Conservation (phyloP, 495 filamentous ascomycete species). For the Aspergillus homomorphus region DNA sequence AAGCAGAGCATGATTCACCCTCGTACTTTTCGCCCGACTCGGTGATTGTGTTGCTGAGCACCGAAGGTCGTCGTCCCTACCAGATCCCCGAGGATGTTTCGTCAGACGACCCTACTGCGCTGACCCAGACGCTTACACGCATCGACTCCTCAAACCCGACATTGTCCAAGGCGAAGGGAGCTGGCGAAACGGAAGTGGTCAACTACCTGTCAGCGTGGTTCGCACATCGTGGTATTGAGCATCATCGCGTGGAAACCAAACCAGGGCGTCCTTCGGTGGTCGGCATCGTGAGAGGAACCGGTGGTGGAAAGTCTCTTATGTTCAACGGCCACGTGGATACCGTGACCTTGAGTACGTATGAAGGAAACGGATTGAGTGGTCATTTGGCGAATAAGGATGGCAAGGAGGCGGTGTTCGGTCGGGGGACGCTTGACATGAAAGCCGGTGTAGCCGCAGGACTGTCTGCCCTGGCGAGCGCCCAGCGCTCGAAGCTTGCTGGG, state of each 20-base stretch:
- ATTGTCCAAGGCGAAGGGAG: slow-evolving; percentile 33
- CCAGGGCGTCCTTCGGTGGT: slow-evolving; percentile 45
- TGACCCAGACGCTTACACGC: slow-evolving; percentile 38
- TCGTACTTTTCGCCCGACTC: slow-evolving; percentile 40
- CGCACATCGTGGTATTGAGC: slow-evolving; percentile 44
- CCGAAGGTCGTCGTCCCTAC: slow-evolving; percentile 46
- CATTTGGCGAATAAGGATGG: slow-evolving; percentile 29
- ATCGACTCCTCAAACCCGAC: slow-evolving; percentile 47
- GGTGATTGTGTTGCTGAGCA: slow-evolving; percentile 53
- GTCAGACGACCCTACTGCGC: slow-evolving; percentile 30
- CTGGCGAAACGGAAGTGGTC: slow-evolving; percentile 41
- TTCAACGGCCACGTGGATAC: slow-evolving; percentile 52
- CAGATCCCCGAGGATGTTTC: slow-evolving; percentile 29
- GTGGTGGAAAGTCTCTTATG: slow-evolving; percentile 46
- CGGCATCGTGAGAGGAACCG: slow-evolving; percentile 40
- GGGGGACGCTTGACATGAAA: slow-evolving; percentile 49
- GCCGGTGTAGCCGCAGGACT: slow-evolving; percentile 43
- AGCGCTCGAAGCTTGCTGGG: slow-evolving; percentile 26
- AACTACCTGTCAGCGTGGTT: slow-evolving; percentile 44
- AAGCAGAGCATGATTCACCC: slow-evolving; percentile 20
- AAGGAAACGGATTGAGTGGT: slow-evolving; percentile 40
- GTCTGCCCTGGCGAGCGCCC: slow-evolving; percentile 28
- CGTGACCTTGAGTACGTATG: slow-evolving; percentile 43
- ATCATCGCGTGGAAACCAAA: slow-evolving; percentile 39
- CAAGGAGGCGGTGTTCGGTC: slow-evolving; percentile 36